Percentiles rank a stretch among this genome's conserved stretches.
These are phyloP conservation scores for Castanea mollissima DNA, from an alignment of 306 rosid species.

Conservation along the genomic window DNA sequence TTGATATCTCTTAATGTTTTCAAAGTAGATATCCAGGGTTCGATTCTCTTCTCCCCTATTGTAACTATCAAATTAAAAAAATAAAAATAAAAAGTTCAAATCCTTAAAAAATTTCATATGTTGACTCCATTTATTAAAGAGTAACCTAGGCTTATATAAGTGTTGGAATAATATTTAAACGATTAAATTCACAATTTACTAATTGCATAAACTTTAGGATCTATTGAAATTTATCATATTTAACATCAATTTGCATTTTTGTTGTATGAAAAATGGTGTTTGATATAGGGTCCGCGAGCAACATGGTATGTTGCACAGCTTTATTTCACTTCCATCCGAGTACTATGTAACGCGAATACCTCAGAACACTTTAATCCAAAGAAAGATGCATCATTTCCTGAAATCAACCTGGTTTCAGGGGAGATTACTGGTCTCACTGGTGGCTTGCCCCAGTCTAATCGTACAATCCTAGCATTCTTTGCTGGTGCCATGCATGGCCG, in stretches of 20 bases:
- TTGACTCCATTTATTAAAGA: too few species aligned
- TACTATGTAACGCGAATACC: constrained; percentile 51
- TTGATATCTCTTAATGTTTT: too few species aligned
- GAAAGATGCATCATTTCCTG: constrained; percentile 70
- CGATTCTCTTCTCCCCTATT: too few species aligned
- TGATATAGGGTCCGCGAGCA: constrained; percentile 50
- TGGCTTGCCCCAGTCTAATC: constrained; percentile 26
- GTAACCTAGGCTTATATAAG: too few species aligned
- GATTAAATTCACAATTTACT: too few species aligned
- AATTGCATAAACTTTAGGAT: too few species aligned
- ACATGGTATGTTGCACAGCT: constrained; percentile 59
- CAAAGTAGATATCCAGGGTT: too few species aligned
- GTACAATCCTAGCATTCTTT: constrained; percentile 49
- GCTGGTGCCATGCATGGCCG: constrained; percentile 50
- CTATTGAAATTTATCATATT: neutral
- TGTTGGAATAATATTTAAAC: too few species aligned
- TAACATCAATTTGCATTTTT: neutral
- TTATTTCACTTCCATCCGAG: constrained; percentile 51
- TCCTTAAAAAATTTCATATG: too few species aligned
- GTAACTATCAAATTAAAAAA: too few species aligned
- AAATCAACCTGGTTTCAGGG: constrained; percentile 48
- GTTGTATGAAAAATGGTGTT: neutral
- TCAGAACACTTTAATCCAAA: constrained; percentile 60
- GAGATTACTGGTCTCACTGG: constrained; percentile 33
- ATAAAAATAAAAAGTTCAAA: too few species aligned